phyloP scores from a whole-genome alignment of 441 rosid genomes.

The Populus trichocarpa region DNA sequence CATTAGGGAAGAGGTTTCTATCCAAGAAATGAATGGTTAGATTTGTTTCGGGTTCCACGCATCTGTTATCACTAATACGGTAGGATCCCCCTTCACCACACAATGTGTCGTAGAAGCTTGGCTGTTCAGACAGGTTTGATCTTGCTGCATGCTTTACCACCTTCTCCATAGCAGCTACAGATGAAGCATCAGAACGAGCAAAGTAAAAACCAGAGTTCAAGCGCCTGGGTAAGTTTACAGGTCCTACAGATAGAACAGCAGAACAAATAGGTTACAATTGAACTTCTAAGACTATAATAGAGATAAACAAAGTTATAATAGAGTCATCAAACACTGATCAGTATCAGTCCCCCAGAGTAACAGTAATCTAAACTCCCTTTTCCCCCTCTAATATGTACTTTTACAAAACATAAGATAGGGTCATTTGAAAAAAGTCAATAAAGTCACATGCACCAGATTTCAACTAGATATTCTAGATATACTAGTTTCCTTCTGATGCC shows the following conservation, averaged over 20 bases:
- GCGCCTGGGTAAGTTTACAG: slow-evolving; percentile 87
- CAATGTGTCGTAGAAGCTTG: slow-evolving; percentile 85
- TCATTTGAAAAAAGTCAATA: background rate
- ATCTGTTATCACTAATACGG: slow-evolving; percentile 52
- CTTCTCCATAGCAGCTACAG: slow-evolving; percentile 79
- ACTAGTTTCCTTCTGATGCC: background rate
- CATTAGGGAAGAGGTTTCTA: slow-evolving; percentile 85
- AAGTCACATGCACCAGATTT: background rate
- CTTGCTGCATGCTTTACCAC: slow-evolving; percentile 82
- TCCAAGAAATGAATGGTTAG: slow-evolving; percentile 71
- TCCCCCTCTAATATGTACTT: background rate
- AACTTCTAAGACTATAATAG: background rate
- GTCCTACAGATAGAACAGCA: slow-evolving; percentile 40
- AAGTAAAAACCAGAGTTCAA: slow-evolving; percentile 95
- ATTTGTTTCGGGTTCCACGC: slow-evolving; percentile 72
- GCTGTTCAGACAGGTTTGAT: slow-evolving; percentile 84
- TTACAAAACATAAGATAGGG: background rate
- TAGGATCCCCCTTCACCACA: slow-evolving; percentile 81
- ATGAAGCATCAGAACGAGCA: slow-evolving; percentile 54
- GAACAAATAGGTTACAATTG: background rate
- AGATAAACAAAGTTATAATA: background rate
- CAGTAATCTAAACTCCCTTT: background rate
- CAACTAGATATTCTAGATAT: slow-evolving; percentile 7
- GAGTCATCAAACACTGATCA: background rate
- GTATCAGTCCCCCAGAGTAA: background rate